These are phyloP conservation scores for Torulaspora microellipsoides DNA, from an alignment of 805 yeast species.

Conservation along the genomic window DNA sequence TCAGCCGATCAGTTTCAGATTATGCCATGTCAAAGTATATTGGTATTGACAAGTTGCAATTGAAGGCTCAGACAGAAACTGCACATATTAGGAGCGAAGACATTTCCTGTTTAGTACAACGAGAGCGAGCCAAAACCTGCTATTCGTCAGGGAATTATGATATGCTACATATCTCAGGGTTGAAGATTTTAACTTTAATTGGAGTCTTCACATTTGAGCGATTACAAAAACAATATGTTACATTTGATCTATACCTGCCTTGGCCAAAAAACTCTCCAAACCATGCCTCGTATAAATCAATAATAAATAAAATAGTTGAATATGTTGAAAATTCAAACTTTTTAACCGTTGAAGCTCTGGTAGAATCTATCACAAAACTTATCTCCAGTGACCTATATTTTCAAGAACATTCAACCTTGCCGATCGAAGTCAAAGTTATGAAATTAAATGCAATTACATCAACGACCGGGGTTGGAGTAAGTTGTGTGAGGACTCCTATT, in stretches of 20 bases:
- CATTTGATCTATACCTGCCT: slow-evolving; percentile 49
- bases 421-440: slow-evolving; percentile 56
- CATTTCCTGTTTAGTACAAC: slow-evolving; percentile 15
- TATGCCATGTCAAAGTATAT: slow-evolving; percentile 38
- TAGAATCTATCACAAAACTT: slow-evolving; percentile 61
- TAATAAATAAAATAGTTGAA: slow-evolving; percentile 46
- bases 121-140: not conserved
- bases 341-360: slow-evolving; percentile 91
- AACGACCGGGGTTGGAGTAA: slow-evolving; percentile 89
- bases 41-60: slow-evolving; percentile 20
- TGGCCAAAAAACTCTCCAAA: slow-evolving; percentile 26
- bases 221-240: slow-evolving; percentile 69
- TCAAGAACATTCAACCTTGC: slow-evolving; percentile 35
- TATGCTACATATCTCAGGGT: slow-evolving; percentile 41
- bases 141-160: slow-evolving; percentile 9
- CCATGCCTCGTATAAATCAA: slow-evolving; percentile 31
- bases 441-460: slow-evolving; percentile 86
- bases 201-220: slow-evolving; percentile 94
- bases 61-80: slow-evolving; percentile 20
- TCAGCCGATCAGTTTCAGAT: slow-evolving; percentile 45
- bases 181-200: slow-evolving; percentile 68
- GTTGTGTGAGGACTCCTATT: slow-evolving; percentile 46
- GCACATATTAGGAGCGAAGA: slow-evolving; percentile 34
- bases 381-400: slow-evolving; percentile 43
- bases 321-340: slow-evolving; percentile 78